Percentiles rank a stretch among this genome's conserved stretches.
Evolutionary conservation across 176 grass and related monocot species (phyloP).

Genomic region (Paspalum vaginatum): DNA sequence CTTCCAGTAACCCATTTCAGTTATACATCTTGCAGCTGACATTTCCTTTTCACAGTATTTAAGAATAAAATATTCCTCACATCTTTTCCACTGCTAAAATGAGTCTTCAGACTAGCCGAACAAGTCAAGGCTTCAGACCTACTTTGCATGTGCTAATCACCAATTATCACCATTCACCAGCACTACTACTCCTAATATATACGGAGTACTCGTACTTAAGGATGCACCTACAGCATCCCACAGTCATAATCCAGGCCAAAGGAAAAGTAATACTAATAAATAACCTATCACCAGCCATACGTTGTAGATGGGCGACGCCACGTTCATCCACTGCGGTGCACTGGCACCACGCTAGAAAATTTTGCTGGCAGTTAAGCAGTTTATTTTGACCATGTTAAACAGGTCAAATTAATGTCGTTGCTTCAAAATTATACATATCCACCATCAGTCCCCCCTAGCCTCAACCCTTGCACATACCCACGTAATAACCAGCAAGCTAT

Average conservation of each 20-base stretch:
- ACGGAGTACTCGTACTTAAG: background rate
- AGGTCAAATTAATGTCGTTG: too few relatives aligned
- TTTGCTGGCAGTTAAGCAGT: too few relatives aligned
- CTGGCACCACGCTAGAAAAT: too few relatives aligned
- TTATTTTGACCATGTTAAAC: too few relatives aligned
- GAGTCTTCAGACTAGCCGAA: background rate
- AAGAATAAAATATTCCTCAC: background rate
- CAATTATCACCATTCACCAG: conserved; percentile 6
- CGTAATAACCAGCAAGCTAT: background rate
- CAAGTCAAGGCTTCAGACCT: background rate
- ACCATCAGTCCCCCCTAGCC: too few relatives aligned
- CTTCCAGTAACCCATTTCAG: background rate
- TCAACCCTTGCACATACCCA: background rate
- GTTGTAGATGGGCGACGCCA: too few relatives aligned
- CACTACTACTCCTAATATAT: background rate
- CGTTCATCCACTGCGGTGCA: too few relatives aligned
- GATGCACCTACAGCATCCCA: background rate
- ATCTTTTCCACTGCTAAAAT: background rate
- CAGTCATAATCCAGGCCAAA: background rate
- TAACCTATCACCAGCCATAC: background rate
- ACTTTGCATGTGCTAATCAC: conserved; percentile 28
- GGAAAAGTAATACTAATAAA: background rate
- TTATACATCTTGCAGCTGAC: background rate
- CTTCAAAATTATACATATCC: too few relatives aligned
- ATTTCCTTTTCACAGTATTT: background rate